Evolutionary conservation across 139 green algal genomes (phyloP).

Genomic region (Pedinophyceae sp.): DNA sequence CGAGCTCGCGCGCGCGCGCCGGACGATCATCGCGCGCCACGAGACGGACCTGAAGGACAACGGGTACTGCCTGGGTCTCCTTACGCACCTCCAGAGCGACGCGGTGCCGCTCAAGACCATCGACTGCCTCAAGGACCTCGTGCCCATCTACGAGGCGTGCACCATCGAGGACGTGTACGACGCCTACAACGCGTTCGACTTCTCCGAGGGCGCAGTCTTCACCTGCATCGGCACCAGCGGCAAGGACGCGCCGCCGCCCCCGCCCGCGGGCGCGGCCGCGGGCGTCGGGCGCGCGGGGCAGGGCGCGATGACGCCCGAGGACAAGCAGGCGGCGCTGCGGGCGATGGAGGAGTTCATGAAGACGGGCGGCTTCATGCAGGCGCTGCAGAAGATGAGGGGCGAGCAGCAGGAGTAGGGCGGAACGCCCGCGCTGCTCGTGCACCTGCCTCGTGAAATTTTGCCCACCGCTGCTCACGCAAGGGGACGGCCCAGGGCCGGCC

Average conservation of each 20-base stretch:
- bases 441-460: too few relatives aligned
- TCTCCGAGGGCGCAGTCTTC: conserved; percentile 48
- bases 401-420: too few relatives aligned
- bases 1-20: conserved; percentile 53
- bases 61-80: conserved; percentile 55
- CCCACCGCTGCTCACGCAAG: too few relatives aligned
- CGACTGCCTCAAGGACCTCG: conserved; percentile 75
- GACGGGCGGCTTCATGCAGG: too few relatives aligned
- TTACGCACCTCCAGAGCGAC: conserved; percentile 78
- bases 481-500: too few relatives aligned
- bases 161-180: conserved; percentile 80
- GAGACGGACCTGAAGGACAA: conserved; percentile 84
- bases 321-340: too few relatives aligned
- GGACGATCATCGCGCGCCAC: conserved; percentile 83
- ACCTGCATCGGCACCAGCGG: conserved; percentile 63
- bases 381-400: too few relatives aligned
- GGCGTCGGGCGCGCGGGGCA: too few relatives aligned
- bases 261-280: too few relatives aligned
- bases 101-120: conserved; percentile 67
- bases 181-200: conserved; percentile 51
- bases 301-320: too few relatives aligned
- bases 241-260: conserved; percentile 1
- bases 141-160: conserved; percentile 57
- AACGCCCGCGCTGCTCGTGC: too few relatives aligned
- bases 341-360: too few relatives aligned